These are phyloP conservation scores for Cercospora berteroae DNA, from an alignment of 2,329 filamentous ascomycete species.

Conservation along the genomic window DNA sequence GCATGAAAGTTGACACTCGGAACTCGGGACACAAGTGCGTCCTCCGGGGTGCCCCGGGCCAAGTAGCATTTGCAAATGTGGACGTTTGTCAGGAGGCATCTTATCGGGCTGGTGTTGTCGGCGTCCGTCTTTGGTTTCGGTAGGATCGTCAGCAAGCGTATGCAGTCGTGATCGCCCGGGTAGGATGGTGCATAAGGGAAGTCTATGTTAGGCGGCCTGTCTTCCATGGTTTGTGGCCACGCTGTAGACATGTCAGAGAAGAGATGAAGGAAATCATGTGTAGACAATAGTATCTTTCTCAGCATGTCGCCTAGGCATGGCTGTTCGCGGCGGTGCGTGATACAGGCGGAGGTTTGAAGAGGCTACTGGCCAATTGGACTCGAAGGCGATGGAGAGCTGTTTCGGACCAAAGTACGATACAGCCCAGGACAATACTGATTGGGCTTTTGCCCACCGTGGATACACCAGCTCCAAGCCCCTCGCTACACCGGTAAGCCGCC, in stretches of 20 bases:
- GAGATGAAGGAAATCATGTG: neutral
- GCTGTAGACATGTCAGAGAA: neutral
- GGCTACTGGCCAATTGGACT: neutral
- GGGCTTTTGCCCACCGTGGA: neutral
- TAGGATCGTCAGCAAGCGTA: neutral
- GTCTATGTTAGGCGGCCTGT: neutral
- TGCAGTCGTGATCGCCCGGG: neutral
- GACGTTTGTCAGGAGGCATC: neutral
- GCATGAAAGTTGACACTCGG: neutral
- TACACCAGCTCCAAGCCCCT: neutral
- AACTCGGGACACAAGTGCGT: neutral
- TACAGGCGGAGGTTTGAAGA: neutral
- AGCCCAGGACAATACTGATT: neutral
- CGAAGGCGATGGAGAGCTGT: neutral
- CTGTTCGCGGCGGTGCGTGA: neutral
- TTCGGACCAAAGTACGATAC: neutral
- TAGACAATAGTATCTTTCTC: neutral
- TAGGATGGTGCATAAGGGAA: neutral
- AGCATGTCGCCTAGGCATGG: neutral
- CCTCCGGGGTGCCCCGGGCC: neutral
- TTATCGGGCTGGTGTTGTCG: neutral
- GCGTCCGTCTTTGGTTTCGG: neutral
- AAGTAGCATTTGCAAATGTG: neutral
- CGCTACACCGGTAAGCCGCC: neutral
- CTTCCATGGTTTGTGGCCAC: neutral